phyloP scores from a whole-genome alignment of 2,329 filamentous ascomycete genomes.

The Xylaria sp. region DNA sequence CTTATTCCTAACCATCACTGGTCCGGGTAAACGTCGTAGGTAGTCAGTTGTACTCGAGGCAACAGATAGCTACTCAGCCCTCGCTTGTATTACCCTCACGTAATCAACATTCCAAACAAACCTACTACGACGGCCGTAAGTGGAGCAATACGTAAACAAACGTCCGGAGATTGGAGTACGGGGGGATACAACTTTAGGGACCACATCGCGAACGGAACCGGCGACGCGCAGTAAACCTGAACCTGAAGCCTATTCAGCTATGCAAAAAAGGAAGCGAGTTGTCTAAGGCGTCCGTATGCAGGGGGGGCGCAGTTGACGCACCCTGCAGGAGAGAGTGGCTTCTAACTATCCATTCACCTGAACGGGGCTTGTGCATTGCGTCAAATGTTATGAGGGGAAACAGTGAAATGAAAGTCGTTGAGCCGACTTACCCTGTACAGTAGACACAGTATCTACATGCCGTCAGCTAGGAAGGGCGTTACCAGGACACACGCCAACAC shows the following conservation, averaged over 20 bases:
- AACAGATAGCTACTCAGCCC: too few relatives aligned
- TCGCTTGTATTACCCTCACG: neutral
- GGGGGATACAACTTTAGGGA: neutral
- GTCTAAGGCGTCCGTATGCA: conserved; percentile 1
- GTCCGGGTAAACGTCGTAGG: too few relatives aligned
- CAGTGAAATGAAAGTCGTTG: neutral
- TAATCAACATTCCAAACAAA: neutral
- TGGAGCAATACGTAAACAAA: neutral
- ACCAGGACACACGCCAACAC: neutral
- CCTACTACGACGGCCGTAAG: neutral
- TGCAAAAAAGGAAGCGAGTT: conserved; percentile 2
- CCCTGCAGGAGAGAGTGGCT: neutral
- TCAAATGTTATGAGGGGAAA: too few relatives aligned
- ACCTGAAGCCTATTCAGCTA: neutral
- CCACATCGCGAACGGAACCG: neutral
- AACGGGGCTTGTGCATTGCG: neutral
- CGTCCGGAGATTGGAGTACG: neutral
- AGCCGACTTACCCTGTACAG: neutral
- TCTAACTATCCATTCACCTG: neutral
- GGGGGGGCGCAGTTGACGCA: conserved; percentile 11
- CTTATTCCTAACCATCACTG: neutral
- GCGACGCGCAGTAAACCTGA: neutral
- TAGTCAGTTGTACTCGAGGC: too few relatives aligned
- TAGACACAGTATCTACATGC: too few relatives aligned
- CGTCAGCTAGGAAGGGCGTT: neutral